phyloP scores from a whole-genome alignment of 805 yeast genomes.

The Spathaspora arborariae region DNA sequence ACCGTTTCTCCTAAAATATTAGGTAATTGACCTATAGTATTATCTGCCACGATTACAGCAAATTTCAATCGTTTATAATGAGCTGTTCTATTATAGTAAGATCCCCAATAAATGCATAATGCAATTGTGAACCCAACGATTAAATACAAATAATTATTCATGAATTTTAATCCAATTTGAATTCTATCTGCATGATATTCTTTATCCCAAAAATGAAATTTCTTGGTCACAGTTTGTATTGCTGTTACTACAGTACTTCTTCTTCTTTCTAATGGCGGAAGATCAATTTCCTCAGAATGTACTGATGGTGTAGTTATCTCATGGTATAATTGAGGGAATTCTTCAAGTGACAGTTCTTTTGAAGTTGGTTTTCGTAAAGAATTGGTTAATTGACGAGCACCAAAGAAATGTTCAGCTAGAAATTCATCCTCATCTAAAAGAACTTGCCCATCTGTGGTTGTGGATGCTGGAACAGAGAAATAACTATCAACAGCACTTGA shows the following conservation, averaged over 20 bases:
- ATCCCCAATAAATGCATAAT: slow-evolving; percentile 32
- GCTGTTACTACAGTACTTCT: slow-evolving; percentile 19
- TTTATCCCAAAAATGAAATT: slow-evolving; percentile 26
- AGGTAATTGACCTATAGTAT: slow-evolving; percentile 16
- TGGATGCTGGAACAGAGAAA: slow-evolving; percentile 1
- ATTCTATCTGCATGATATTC: slow-evolving; percentile 22
- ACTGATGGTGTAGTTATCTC: slow-evolving; percentile 3
- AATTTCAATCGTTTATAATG: slow-evolving; percentile 20
- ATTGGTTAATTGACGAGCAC: slow-evolving; percentile 8
- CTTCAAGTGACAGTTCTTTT: neutral
- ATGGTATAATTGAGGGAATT: slow-evolving; percentile 9
- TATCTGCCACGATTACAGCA: slow-evolving; percentile 26
- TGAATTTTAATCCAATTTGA: slow-evolving; percentile 17
- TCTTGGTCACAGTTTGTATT: slow-evolving; percentile 17
- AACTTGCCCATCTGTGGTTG: neutral
- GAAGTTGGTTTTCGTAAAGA: neutral
- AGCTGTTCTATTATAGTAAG: slow-evolving; percentile 19
- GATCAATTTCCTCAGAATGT: neutral
- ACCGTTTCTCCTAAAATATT: slow-evolving; percentile 22
- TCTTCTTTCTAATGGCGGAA: slow-evolving; percentile 10
- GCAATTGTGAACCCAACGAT: slow-evolving; percentile 20
- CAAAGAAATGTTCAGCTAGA: slow-evolving; percentile 11
- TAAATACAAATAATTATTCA: slow-evolving; percentile 20
- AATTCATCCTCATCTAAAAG: slow-evolving; percentile 2
- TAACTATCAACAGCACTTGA: slow-evolving; percentile 14